Conservation (phyloP, 2,329 filamentous ascomycete genomes). For the Fusarium foetens region DNA sequence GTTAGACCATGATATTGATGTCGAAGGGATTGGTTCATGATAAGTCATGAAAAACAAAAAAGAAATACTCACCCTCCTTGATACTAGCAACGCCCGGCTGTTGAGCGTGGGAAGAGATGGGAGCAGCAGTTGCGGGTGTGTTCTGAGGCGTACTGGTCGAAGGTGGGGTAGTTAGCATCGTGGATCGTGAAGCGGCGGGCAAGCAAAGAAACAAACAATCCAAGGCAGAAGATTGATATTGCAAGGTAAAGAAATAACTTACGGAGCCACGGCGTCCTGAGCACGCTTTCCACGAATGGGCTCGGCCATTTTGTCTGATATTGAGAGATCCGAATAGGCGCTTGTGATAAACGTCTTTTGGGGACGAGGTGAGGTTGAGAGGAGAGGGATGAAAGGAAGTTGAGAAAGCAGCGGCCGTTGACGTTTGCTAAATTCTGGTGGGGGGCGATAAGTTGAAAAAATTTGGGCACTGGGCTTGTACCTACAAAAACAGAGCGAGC, state of each 20-base stretch:
- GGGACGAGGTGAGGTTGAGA: conserved; percentile 45
- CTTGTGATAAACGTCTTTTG: conserved; percentile 46
- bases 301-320: conserved; percentile 65
- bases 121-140: conserved; percentile 93
- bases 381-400: conserved; percentile 49
- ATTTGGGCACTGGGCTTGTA: conserved; percentile 49
- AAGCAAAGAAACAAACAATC: conserved; percentile 34
- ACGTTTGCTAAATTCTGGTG: conserved; percentile 55
- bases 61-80: conserved; percentile 82
- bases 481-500: conserved; percentile 27
- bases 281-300: conserved; percentile 72
- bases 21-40: conserved; percentile 13
- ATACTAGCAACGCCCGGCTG: conserved; percentile 94
- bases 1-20: conserved; percentile 29
- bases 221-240: conserved; percentile 21
- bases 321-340: conserved; percentile 41
- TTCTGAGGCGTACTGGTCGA: conserved; percentile 94
- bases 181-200: conserved; percentile 34
- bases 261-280: conserved; percentile 68
- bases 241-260: conserved; percentile 50
- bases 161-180: conserved; percentile 54
- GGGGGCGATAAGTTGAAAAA: conserved; percentile 51
- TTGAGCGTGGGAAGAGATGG: conserved; percentile 96
- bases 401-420: conserved; percentile 49
- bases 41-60: neutral